Evolutionary conservation across 768 basidiomycete genomes (phyloP), one percentile per base, ranked within the genome.

Genomic region (Phaffia tasmanica): DNA sequence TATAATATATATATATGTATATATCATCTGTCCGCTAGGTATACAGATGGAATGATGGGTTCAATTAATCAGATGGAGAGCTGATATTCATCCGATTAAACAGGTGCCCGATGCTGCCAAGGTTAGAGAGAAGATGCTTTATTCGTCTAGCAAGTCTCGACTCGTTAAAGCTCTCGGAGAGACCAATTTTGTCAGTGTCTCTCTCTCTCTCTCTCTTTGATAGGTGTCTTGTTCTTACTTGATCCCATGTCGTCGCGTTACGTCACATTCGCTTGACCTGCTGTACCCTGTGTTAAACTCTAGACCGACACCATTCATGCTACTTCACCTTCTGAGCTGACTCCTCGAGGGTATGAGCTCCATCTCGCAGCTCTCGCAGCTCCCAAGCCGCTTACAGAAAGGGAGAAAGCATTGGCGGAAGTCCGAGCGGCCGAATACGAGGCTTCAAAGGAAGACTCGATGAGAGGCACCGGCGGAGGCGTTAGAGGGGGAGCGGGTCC

Each of bases 111-210:
- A 68, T 32, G 65, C 58, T 14, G 65, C 65, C 15, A 68, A 68
- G 47, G 67, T 63, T n/a, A 61, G 67, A 30, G 67, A 68, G 54
- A 68, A 68, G 62, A 68, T 68, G 67, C 47, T 68, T 27, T 68
- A 68, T 54, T 68, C 67, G 8, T 63, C 61, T n/a, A 57, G 55
- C 54, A 68, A 68, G 25, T 57, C 61, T 15, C 54, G 67, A 9
- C 67, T 68, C 46, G 49, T 35, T 16, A 68, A 68, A 49, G 67
- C 67, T 29, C 67, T 68, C 29, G 62, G 61, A 19, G 61, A 68
- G 54, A 23, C 67, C 8, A 53, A 56, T 32, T 68, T 68, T 30
- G 58, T 64, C 8, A 21, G 63, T 64, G 3, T 16, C n/a, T 32
- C 11, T 51, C 49, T 16, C 62, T 60, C 35, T 27, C 29, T 16